A percentile compares a stretch with the other conserved stretches of the same genome.
Evolutionary conservation across 2,329 filamentous ascomycete species (phyloP).

Genomic region (Endothia cerciana): DNA sequence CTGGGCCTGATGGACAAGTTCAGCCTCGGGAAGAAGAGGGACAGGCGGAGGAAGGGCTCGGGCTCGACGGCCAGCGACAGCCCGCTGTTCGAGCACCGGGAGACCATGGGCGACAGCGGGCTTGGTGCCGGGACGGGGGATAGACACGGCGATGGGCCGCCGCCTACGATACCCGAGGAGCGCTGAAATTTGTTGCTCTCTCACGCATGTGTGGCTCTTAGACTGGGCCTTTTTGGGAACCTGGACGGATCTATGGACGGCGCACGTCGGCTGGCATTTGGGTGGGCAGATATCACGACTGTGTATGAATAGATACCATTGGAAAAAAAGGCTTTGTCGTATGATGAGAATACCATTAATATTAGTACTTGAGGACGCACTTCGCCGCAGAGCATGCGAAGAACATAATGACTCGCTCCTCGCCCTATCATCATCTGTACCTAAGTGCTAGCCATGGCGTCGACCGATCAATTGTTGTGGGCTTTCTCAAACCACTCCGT

Average conservation of each 20-base stretch:
- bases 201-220: neutral
- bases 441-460: neutral
- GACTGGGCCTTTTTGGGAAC: neutral
- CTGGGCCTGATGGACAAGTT: conserved; percentile 17
- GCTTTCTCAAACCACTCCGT: neutral
- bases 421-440: neutral
- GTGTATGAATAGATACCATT: neutral
- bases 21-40: conserved; percentile 17
- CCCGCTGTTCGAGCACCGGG: conserved; percentile 21
- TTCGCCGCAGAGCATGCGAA: neutral
- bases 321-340: neutral
- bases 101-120: conserved; percentile 16
- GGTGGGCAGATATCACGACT: neutral
- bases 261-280: neutral
- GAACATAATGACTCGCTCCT: neutral
- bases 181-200: neutral
- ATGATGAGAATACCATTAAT: neutral
- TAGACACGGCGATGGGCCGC: neutral
- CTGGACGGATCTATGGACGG: neutral
- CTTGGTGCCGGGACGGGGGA: neutral
- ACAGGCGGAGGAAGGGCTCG: conserved; percentile 1
- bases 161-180: conserved; percentile 6
- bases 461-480: neutral
- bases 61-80: conserved; percentile 17
- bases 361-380: neutral